phyloP scores from a whole-genome alignment of 352 stramenopile genomes.

The Phytophthora sansomeana region DNA sequence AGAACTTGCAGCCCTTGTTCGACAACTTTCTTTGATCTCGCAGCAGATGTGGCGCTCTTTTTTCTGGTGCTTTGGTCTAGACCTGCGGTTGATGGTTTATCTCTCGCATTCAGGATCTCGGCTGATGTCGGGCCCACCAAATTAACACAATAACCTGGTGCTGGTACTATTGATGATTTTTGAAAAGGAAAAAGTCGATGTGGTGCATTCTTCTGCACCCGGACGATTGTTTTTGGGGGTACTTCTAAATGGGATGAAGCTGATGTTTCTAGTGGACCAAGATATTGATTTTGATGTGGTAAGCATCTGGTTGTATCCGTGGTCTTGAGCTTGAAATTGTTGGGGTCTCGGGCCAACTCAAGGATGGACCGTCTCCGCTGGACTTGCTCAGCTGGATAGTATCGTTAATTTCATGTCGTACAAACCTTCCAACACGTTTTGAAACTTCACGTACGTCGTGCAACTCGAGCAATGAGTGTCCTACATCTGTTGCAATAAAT shows the following conservation, averaged over 20 bases:
- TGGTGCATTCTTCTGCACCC: background rate
- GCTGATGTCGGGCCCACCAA: background rate
- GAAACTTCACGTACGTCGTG: background rate
- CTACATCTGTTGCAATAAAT: conserved; percentile 4
- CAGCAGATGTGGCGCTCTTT: background rate
- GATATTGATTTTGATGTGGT: background rate
- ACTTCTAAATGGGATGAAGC: too few species aligned
- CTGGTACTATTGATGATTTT: background rate
- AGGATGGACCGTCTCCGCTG: background rate
- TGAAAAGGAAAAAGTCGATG: background rate
- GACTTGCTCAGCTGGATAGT: background rate
- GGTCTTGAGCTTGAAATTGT: background rate
- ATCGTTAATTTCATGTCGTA: background rate
- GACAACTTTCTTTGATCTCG: background rate
- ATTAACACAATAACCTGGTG: too few species aligned
- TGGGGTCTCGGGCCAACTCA: background rate
- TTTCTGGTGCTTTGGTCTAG: background rate
- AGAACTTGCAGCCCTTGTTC: conserved; percentile 28
- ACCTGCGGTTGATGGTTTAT: background rate
- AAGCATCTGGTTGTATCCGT: too few species aligned
- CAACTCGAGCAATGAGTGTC: conserved; percentile 1
- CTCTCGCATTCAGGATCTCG: background rate
- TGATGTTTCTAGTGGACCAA: too few species aligned
- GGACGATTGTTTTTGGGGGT: background rate
- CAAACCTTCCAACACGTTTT: background rate